A percentile compares a stretch with the other conserved stretches of the same genome.
Conservation (phyloP, 139 green algal genomes). For the Zygnema circumcarinatum region DNA sequence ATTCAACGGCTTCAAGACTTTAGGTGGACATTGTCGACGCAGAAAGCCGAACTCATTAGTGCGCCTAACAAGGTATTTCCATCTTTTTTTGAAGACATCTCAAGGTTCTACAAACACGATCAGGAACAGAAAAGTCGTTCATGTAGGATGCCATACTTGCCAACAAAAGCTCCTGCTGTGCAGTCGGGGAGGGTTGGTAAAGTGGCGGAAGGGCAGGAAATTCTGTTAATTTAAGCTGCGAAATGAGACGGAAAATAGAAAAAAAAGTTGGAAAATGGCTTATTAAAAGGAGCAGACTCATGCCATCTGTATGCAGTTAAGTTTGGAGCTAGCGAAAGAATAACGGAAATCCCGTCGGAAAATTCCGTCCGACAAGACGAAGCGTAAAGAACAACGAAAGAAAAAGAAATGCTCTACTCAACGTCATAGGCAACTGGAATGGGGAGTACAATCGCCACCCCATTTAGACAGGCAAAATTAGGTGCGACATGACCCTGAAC, state of each 20-base stretch:
- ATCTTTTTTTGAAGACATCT: no score
- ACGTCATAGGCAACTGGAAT: no score
- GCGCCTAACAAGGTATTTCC: neutral
- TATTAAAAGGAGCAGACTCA: neutral
- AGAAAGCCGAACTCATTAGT: no score
- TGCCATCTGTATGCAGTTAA: neutral
- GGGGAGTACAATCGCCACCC: no score
- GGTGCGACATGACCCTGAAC: neutral
- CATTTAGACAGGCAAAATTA: no score
- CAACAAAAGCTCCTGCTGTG: slow-evolving; percentile 49
- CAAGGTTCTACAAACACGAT: no score
- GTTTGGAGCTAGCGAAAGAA: neutral
- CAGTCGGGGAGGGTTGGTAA: slow-evolving; percentile 37
- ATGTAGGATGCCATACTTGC: slow-evolving; percentile 36
- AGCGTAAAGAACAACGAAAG: neutral
- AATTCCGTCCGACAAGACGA: neutral
- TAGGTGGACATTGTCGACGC: neutral
- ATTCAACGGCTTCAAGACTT: neutral
- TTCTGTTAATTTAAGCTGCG: slow-evolving; percentile 56
- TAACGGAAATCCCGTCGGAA: neutral
- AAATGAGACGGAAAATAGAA: slow-evolving; percentile 24
- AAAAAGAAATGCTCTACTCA: no score
- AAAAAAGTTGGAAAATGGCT: neutral
- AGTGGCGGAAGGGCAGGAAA: slow-evolving; percentile 53
- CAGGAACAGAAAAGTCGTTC: no score